Base-by-base conservation (phyloP, 2,329 filamentous ascomycete species). In the Cladosporium velox region DNA sequence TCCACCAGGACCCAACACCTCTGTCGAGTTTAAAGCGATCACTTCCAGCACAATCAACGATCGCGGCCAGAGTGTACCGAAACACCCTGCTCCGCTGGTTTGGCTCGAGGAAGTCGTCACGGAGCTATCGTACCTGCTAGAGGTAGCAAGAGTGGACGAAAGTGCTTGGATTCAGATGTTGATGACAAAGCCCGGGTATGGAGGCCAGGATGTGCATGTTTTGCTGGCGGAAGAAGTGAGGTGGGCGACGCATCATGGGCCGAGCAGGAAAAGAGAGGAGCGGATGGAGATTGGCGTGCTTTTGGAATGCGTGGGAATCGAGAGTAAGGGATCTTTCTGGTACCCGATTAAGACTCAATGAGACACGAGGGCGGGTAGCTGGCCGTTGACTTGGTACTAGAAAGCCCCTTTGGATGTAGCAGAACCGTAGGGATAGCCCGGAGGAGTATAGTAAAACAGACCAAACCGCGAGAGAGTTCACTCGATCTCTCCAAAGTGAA, bases 271-370 rank as follows among this genome's bases (percentile, higher is more conserved):
- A 15, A 14, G 12, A 28, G 28, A 41, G 41, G 11, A 30, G 41
- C 38, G 35, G 26, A 34, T n/a, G 47, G 30, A 55, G 57, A 35
- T 54, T 15, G 54, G 63, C 3, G n/a, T 65, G 18, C 49, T 59
- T 26, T 41, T 59, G 35, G 64, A 59, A 24, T 44, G 55, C 38
- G 55, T 54, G n/a, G 64, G 44, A 6, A 49, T 54, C 28, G 55
- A 59, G 54, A 65, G 24, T 18, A 61, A 58, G 44, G 55, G 58
- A 7, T 15, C 32, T 7, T 54, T 28, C n/a, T 63, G 60, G 60
- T 30, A 47, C 41, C 14, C 41, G 4, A 44, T 2, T 21, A 47
- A 21, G 41, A 4, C n/a, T 21, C 18, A 21, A 24, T 47, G 41
- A 47, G 41, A 10, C 38, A 44, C 15, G 38, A 15, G 18, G 18